These are phyloP conservation scores for Stygiomarasmius scandens DNA, from an alignment of 1,284 basidiomycete genomes.

Conservation along the genomic window DNA sequence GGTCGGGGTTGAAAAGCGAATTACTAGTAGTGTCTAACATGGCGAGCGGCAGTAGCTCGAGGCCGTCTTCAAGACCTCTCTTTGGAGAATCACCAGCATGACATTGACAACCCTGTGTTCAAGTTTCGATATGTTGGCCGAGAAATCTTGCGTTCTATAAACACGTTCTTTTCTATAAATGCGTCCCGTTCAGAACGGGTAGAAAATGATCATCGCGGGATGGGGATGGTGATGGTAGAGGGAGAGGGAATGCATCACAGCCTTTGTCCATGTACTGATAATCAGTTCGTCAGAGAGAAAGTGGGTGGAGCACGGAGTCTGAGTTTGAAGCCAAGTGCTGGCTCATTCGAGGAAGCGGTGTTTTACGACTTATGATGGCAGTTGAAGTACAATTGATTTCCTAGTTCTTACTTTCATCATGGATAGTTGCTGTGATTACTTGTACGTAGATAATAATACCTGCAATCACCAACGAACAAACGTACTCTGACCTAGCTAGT, in stretches of 20 bases:
- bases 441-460: no score
- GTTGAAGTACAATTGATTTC: no score
- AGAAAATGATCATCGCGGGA: background rate
- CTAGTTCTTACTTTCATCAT: no score
- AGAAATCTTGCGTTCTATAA: conserved; percentile 4
- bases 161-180: background rate
- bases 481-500: no score
- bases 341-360: background rate
- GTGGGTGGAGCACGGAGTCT: background rate
- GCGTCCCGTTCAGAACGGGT: background rate
- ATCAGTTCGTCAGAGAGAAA: conserved; percentile 5
- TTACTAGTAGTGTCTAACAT: background rate
- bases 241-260: background rate
- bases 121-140: background rate
- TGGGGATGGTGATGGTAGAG: background rate
- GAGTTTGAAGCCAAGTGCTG: background rate
- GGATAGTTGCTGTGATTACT: no score
- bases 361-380: no score
- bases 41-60: background rate
- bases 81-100: no score
- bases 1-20: background rate
- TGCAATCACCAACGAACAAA: no score
- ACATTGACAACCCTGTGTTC: background rate
- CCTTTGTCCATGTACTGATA: conserved; percentile 3
- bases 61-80: background rate